phyloP scores from a whole-genome alignment of 768 basidiomycete species.

The Paxillus involutus region DNA sequence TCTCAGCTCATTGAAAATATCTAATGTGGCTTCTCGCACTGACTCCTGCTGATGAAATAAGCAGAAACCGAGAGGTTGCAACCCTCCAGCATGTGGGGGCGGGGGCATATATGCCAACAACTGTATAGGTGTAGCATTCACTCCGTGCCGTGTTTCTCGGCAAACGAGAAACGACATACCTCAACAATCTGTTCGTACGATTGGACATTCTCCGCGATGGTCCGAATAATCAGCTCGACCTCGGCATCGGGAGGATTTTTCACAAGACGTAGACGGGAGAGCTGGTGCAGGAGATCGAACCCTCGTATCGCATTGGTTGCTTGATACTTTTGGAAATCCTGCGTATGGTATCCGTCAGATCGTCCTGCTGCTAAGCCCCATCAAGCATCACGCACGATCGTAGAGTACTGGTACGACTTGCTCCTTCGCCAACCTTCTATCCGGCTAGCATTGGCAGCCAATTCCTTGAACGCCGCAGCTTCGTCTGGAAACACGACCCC shows the following conservation, averaged over 20 bases:
- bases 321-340: conserved; percentile 69
- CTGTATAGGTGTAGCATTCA: conserved; percentile 38
- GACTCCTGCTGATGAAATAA: conserved; percentile 84
- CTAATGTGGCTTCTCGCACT: conserved; percentile 78
- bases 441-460: conserved; percentile 72
- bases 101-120: conserved; percentile 77
- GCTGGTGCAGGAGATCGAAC: conserved; percentile 85
- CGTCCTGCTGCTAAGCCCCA: not conserved
- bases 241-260: conserved; percentile 75
- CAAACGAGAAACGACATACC: conserved; percentile 42
- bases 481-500: conserved; percentile 84
- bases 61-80: conserved; percentile 84
- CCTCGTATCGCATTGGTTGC: conserved; percentile 64
- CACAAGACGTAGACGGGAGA: conserved; percentile 74
- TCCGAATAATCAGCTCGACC: conserved; percentile 70
- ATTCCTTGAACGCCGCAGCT: conserved; percentile 58
- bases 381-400: conserved; percentile 50
- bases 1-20: conserved; percentile 67
- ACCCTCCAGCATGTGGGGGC: conserved; percentile 76
- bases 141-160: no score
- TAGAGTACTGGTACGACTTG: conserved; percentile 71
- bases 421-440: conserved; percentile 95
- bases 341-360: conserved; percentile 12
- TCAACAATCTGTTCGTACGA: conserved; percentile 89
- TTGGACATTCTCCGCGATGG: conserved; percentile 67